Evolutionary conservation across 2,329 filamentous ascomycete species (phyloP), one percentile per base, ranked within the genome.

Genomic region (Hypoxylon sp.): DNA sequence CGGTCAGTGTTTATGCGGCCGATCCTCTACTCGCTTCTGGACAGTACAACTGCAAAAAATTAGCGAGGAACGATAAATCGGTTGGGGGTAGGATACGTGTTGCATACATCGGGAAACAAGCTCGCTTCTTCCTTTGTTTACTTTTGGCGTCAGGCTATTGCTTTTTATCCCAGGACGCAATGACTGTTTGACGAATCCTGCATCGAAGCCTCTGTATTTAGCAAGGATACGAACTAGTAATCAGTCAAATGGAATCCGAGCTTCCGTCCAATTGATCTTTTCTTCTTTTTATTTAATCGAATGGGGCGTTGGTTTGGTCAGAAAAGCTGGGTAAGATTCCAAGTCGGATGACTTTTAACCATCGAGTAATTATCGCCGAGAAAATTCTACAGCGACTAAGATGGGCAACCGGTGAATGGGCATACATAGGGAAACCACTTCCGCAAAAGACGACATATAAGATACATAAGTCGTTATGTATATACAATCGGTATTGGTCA

Each of bases 381-480:
- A 68, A 47, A 63, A 64, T 58, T 72, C 42, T 67, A 57, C 69
- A 63, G 55, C 62, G 39, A 62, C 55, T 35, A 46, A 62, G 59
- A 46, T 29, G 57, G 53, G 54, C 35, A 67, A 52, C 53, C 57
- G 50, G 59, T 65, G 52, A 72, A 65, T 69, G 62, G 66, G 66
- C 59, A 26, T 66, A 68, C 24, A 26, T 26, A 5, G 8, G 54
- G 66, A 65, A 67, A 35, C 31, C 47, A 17, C 62, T 63, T 71
- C 70, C 59, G 66, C 62, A 61, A 14, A 69, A 65, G 54, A 54
- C 48, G 58, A 64, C 59, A 57, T 65, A 72, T 69, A 72, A 66
- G 39, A 70, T 14, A n/a, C n/a, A n/a, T n/a, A 57, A 52, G 4
- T 62, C 39, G 39, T 54, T 69, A 72, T 46, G 62, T 61, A 59